Evolutionary conservation across 2,329 filamentous ascomycete species (phyloP).

Genomic region (Fusarium nodosum): DNA sequence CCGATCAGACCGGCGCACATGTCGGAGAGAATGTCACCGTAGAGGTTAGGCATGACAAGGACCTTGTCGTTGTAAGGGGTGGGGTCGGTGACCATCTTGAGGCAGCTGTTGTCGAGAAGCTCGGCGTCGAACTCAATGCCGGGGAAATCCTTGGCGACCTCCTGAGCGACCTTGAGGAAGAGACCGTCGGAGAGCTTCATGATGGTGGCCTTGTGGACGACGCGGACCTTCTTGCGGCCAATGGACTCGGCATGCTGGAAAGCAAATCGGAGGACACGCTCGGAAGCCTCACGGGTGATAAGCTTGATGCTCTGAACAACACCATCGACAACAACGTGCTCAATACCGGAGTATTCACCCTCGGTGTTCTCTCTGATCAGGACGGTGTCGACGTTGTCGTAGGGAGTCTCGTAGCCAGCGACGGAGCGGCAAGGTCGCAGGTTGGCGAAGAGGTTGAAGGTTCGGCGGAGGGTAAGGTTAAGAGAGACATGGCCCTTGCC

Average conservation of each 20-base stretch:
- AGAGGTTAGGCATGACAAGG: slow-evolving; percentile 97
- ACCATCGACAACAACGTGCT: slow-evolving; percentile 97
- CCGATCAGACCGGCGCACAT: slow-evolving; percentile 99
- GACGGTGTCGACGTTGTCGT: slow-evolving; percentile 96
- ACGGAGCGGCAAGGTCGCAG: slow-evolving; percentile 97
- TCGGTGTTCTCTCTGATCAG: slow-evolving; percentile 99
- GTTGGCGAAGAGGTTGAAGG: slow-evolving; percentile 99
- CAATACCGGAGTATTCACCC: slow-evolving; percentile 99
- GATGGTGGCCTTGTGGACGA: slow-evolving; percentile 99
- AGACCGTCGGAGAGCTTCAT: slow-evolving; percentile 99
- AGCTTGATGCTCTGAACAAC: slow-evolving; percentile 99
- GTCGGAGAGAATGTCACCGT: slow-evolving; percentile 99
- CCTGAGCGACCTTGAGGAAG: slow-evolving; percentile 88
- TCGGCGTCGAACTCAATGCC: slow-evolving; percentile 96
- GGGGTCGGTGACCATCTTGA: slow-evolving; percentile 98
- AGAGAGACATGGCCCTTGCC: slow-evolving; percentile 99
- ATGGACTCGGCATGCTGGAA: slow-evolving; percentile 98
- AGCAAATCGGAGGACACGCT: slow-evolving; percentile 95
- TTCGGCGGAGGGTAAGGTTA: slow-evolving; percentile 97
- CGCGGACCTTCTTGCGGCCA: slow-evolving; percentile 95
- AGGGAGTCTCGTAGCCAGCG: slow-evolving; percentile 97
- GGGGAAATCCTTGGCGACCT: slow-evolving; percentile 95
- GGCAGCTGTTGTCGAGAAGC: slow-evolving; percentile 98
- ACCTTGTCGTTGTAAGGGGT: slow-evolving; percentile 99
- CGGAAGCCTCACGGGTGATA: slow-evolving; percentile 93